Conservation (phyloP, 192 early-diverging fungal genomes). For the Borealophlyctis nickersoniae region DNA sequence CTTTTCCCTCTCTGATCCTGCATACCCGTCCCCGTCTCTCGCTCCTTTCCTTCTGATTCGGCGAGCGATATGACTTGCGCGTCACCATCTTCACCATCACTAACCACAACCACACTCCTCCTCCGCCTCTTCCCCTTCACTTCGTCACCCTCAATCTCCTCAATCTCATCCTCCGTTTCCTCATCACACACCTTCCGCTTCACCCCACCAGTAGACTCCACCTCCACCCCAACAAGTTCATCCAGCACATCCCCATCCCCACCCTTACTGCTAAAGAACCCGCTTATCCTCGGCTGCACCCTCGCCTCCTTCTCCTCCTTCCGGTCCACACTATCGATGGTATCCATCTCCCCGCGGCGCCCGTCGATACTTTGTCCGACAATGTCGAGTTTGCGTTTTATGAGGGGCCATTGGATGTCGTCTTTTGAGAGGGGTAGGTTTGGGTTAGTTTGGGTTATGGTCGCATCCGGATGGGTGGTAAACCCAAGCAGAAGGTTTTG, state of each 20-base stretch:
- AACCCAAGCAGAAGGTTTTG: background rate
- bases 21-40: no score
- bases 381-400: slow-evolving; percentile 35
- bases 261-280: background rate
- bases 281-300: background rate
- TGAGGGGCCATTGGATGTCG: slow-evolving; percentile 44
- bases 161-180: background rate
- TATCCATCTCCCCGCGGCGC: slow-evolving; percentile 10
- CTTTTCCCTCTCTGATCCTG: no score
- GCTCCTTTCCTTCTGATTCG: no score
- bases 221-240: background rate
- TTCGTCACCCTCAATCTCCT: background rate
- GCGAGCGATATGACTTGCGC: no score
- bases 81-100: background rate
- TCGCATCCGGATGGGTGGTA: slow-evolving; percentile 4
- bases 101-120: background rate
- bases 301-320: slow-evolving; percentile 5
- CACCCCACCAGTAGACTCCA: background rate
- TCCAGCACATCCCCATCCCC: background rate
- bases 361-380: slow-evolving; percentile 33
- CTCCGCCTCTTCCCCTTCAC: background rate
- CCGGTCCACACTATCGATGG: background rate
- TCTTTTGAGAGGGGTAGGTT: slow-evolving; percentile 17
- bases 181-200: background rate
- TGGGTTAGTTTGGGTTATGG: background rate